Base-by-base conservation (phyloP, 2,329 filamentous ascomycete genomes). In the Neofusicoccum parvum region DNA sequence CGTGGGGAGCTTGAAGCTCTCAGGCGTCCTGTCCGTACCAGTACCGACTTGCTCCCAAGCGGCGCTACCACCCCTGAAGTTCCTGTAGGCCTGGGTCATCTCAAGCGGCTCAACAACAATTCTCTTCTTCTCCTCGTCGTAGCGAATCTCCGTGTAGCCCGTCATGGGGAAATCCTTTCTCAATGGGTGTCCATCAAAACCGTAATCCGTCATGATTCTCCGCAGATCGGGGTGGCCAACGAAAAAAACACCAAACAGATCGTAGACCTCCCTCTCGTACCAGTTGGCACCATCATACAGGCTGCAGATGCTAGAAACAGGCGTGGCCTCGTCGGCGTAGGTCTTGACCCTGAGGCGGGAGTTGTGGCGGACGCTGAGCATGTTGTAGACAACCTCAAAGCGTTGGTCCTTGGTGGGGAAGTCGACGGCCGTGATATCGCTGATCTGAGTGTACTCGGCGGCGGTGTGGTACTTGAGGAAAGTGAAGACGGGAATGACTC, bases 111-210 rank as follows among this genome's bases (percentile, higher is more conserved):
- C 96, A 37, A 96, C 94, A 67, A 99, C 94, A 76, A 99, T 97
- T 68, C 95, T 88, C 88, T 99, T 99, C 91, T 97, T 99, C 86
- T 99, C 96, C 82, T 99, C 95, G 72, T 99, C 95, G 77, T 96
- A 99, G 75, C 95, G 87, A 71, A 99, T 90, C 83, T 99, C 96
- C 39, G 95, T 99, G 84, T 99, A 99, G 54, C 95, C 95, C 2
- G 95, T 97, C 78, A 99, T 82, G 23, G 95, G 95, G 83, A 99
- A 99, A 78, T 99, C 95, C 84, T 99, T 99, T 76, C 96, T 88
- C 76, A 99, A 83, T 48, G 95, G 95, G 82, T 99, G 95, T 62
- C 95, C 95, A 79, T 99, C 96, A 76, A 99, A 99, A 62, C 95
- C 95, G 79, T 99, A 99, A 79, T 99, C 95, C 70, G 95, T 99